Evolutionary conservation across 169 alveolate genomes (phyloP).

Genomic region (Cytauxzoon felis): DNA sequence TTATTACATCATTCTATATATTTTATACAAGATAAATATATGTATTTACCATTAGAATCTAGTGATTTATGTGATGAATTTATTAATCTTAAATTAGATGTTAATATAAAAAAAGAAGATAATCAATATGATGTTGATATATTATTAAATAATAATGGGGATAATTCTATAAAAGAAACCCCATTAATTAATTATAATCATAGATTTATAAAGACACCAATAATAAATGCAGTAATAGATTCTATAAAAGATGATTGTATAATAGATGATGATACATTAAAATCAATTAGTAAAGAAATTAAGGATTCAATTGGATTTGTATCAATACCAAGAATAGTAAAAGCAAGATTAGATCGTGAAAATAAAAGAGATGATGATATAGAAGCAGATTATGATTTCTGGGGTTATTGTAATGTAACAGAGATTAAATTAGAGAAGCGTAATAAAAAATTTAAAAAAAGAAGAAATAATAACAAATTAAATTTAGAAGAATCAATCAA

Average conservation of each 20-base stretch:
- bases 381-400: constrained; percentile 55
- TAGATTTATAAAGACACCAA: not conserved
- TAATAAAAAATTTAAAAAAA: too few species aligned
- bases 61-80: not conserved
- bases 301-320: constrained; percentile 4
- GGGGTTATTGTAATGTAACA: too few species aligned
- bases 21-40: constrained; percentile 36
- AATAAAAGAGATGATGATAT: constrained; percentile 11
- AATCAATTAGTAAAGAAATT: not conserved
- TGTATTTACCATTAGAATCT: not conserved
- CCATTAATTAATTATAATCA: not conserved
- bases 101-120: not conserved
- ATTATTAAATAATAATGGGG: not conserved
- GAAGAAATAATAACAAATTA: not conserved
- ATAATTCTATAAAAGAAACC: not conserved
- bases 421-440: too few species aligned
- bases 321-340: constrained; percentile 1
- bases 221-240: constrained; percentile 2
- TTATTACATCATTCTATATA: constrained; percentile 44
- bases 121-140: not conserved
- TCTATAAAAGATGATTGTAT: constrained; percentile 24
- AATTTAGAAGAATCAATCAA: constrained; percentile 1
- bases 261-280: not conserved
- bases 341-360: constrained; percentile 14
- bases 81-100: not conserved